Base-by-base conservation (phyloP, 2,329 filamentous ascomycete genomes). In the Thermoascus crustaceus region DNA sequence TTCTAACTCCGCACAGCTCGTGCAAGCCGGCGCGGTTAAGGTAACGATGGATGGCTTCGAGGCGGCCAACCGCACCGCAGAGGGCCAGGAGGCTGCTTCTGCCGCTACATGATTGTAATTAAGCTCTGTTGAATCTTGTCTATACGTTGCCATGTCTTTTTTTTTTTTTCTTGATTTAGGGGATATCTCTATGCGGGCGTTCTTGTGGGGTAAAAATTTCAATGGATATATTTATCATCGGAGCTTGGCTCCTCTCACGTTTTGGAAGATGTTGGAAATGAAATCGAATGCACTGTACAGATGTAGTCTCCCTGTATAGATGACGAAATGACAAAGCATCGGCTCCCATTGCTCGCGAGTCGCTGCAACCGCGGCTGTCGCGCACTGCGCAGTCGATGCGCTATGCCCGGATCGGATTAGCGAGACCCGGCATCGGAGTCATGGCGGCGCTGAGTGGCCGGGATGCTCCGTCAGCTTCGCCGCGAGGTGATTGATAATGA, bases 21-120 rank as follows among this genome's bases (percentile, higher is more conserved):
- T 96, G 19, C 84, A 95, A 77, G 87, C 91, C 4, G 89, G 91
- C 32, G 89, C 91, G 6, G 88, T 96, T 8, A 85, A 78, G 38
- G 80, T 96, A 34, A 86, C 84, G 0, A 63, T 91, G 8, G 82
- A 94, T 45, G 85, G 83, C 4, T 85, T 96, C 56, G 74, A 81
- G 47, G 87, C 87, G n/a, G 36, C 48, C 11, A 44, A 47, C 21
- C 37, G 31, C 10, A 18, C 19, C 18, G 13, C 14, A 16, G 26
- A 29, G n/a, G n/a, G n/a, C 26, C 10, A 13, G 13, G 14, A 29
- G 14, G 32, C 32, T 23, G 19, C 32, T 16, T 11, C 16, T 5
- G 17, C 32, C 19, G 17, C 33, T 25, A 25, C 6, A 30, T 29
- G 16, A 24, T 16, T 24, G 8, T 17, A 33, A 16, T 37, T 13